These are phyloP conservation scores for Aspergillus carlsbadensis DNA, from an alignment of 495 filamentous ascomycete genomes.

Conservation along the genomic window DNA sequence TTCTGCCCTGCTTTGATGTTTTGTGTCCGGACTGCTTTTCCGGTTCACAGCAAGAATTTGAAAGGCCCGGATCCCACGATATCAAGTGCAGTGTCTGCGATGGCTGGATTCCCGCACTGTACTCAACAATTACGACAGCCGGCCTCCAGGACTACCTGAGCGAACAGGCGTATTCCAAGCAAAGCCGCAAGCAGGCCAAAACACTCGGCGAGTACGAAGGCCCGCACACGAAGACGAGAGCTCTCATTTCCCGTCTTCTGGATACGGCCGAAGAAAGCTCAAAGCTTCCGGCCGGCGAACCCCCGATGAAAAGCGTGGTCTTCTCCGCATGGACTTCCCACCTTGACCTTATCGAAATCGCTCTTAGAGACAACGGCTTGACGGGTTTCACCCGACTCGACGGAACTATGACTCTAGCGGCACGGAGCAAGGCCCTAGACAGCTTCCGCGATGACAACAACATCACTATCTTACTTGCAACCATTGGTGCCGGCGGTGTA, in stretches of 20 bases:
- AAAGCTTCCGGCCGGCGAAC: conserved; percentile 53
- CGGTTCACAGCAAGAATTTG: conserved; percentile 29
- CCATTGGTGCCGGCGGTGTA: conserved; percentile 87
- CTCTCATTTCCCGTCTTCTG: conserved; percentile 67
- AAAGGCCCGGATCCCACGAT: conserved; percentile 20
- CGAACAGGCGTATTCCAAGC: conserved; percentile 49
- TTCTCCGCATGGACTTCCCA: conserved; percentile 95
- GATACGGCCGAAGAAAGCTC: conserved; percentile 58
- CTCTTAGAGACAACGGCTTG: conserved; percentile 66
- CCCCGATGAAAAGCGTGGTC: conserved; percentile 83
- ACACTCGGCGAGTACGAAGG: conserved; percentile 70
- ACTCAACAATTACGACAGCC: conserved; percentile 64
- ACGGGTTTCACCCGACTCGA: conserved; percentile 74
- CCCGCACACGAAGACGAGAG: conserved; percentile 86
- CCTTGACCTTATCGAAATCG: conserved; percentile 88
- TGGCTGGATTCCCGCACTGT: conserved; percentile 52
- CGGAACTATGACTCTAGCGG: conserved; percentile 74
- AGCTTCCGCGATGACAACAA: conserved; percentile 69
- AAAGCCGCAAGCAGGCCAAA: conserved; percentile 55
- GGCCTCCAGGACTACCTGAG: conserved; percentile 59
- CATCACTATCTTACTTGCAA: conserved; percentile 81
- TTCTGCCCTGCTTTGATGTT: conserved; percentile 82
- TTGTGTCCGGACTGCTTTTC: conserved; percentile 73
- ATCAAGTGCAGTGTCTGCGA: conserved; percentile 67
- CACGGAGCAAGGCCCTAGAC: conserved; percentile 70